Base-by-base conservation (phyloP, 1,284 basidiomycete species). In the Schizophyllum commune region DNA sequence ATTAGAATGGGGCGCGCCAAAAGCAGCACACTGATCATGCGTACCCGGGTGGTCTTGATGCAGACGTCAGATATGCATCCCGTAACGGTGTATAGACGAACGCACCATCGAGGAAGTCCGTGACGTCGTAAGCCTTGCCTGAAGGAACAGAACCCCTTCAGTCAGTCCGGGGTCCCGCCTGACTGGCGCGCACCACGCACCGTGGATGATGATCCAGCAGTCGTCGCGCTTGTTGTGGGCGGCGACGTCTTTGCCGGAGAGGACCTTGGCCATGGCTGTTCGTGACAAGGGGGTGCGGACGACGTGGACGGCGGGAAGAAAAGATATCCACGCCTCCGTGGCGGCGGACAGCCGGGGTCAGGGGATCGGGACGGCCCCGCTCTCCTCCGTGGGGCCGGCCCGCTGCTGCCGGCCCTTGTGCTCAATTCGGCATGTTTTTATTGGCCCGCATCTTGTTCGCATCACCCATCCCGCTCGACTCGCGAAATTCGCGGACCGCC, bases 181-280 rank as follows among this genome's bases (percentile, higher is more conserved):
- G 22, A 62, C 32, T 19, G 32, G 22, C 65, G 54, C 20, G 39
- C 39, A 3, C 39, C 13, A 69, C 79, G 58, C 65, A 87, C 90
- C 91, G 72, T 94, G 92, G 1, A 96, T 86, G 61, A 94, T 91
- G 66, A 95, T 92, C 92, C 92, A 94, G 65, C 92, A 94, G 65
- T 86, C 91, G 66, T 92, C 80, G 34, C 85, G 74, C 55, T 67
- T 79, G 70, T 87, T 89, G 70, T 93, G 91, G 68, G 81, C 74
- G 8, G 86, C 83, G 19, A 93, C 86, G 63, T 86, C 80, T 64
- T 83, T 75, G 27, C 81, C 82, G 51, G 83, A 82, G 20, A 85
- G 65, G 15, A 70, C 39, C 21, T 20, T 47, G 7, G 34, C 34
- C 34, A 39, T 39, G 34, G 34, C 13, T 7, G 34, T 39, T 39